phyloP scores from a whole-genome alignment of 768 basidiomycete genomes.

The Amanita fuliginea region DNA sequence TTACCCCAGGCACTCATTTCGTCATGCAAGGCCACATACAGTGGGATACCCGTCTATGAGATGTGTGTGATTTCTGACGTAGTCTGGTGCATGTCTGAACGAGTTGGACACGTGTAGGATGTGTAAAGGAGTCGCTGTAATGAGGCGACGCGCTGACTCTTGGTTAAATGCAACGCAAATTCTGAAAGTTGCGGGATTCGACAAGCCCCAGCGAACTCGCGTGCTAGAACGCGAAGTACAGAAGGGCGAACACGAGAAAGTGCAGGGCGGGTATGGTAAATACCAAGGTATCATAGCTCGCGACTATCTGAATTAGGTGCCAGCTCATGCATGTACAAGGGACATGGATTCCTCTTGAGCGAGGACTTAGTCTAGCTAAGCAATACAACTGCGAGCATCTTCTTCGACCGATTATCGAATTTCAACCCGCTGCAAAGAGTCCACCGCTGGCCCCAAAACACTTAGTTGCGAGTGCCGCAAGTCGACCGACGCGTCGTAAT shows the following conservation, averaged over 20 bases:
- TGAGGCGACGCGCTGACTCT: conserved; percentile 91
- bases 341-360: conserved; percentile 96
- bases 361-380: conserved; percentile 74
- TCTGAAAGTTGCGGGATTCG: conserved; percentile 97
- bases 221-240: conserved; percentile 97
- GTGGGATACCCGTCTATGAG: conserved; percentile 87
- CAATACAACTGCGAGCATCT: conserved; percentile 88
- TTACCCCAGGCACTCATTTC: conserved; percentile 13
- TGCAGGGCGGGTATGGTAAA: conserved; percentile 98
- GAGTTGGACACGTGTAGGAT: conserved; percentile 52
- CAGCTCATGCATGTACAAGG: conserved; percentile 35
- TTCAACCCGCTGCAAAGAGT: conserved; percentile 79
- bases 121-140: conserved; percentile 93
- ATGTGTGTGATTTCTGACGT: conserved; percentile 50
- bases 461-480: conserved; percentile 60
- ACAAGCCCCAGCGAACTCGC: conserved; percentile 96
- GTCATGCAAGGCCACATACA: conserved; percentile 68
- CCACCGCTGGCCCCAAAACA: conserved; percentile 97
- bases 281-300: conserved; percentile 67
- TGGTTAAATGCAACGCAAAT: conserved; percentile 99
- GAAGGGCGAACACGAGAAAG: conserved; percentile 98
- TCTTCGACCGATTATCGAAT: conserved; percentile 90
- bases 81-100: conserved; percentile 24
- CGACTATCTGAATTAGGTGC: conserved; percentile 11
- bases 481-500: conserved; percentile 36